A percentile compares a stretch with the other conserved stretches of the same genome.
These are phyloP conservation scores for Musa itinerans DNA, from an alignment of 176 grass and related monocot species.

Conservation along the genomic window DNA sequence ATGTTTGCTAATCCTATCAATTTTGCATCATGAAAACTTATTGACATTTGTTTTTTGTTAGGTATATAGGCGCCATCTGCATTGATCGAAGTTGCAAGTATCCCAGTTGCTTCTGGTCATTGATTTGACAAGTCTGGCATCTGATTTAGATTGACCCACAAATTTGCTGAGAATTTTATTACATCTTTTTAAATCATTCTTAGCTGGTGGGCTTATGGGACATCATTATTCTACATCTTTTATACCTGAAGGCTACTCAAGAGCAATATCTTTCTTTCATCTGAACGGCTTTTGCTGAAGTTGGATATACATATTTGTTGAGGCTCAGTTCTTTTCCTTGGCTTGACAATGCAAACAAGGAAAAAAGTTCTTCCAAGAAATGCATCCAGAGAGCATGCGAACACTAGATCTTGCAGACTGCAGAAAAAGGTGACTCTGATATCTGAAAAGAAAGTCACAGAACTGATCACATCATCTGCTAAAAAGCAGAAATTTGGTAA, in stretches of 20 bases:
- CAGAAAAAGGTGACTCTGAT: slow-evolving; percentile 38
- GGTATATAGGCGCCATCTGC: neutral
- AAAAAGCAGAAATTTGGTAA: slow-evolving; percentile 81
- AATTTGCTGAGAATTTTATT: neutral
- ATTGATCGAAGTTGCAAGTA: neutral
- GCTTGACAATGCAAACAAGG: slow-evolving; percentile 61
- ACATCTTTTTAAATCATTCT: neutral
- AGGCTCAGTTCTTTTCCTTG: slow-evolving; percentile 12
- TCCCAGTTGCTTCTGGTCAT: neutral
- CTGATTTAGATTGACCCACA: neutral
- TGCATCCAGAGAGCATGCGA: slow-evolving; percentile 37
- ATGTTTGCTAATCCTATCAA: neutral
- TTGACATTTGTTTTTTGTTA: neutral
- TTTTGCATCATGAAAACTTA: neutral
- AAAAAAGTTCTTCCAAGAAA: slow-evolving; percentile 54
- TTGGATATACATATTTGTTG: neutral
- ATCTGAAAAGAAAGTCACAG: slow-evolving; percentile 76
- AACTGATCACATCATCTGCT: slow-evolving; percentile 81
- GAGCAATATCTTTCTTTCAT: neutral
- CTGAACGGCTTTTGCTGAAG: neutral
- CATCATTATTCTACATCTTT: neutral
- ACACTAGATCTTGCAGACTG: slow-evolving; percentile 27
- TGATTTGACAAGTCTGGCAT: slow-evolving; percentile 1
- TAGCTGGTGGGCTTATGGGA: neutral
- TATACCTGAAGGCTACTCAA: neutral